Conservation (phyloP, 225 moss, liverwort and hornwort species). For the Antitrichia curtipendula region DNA sequence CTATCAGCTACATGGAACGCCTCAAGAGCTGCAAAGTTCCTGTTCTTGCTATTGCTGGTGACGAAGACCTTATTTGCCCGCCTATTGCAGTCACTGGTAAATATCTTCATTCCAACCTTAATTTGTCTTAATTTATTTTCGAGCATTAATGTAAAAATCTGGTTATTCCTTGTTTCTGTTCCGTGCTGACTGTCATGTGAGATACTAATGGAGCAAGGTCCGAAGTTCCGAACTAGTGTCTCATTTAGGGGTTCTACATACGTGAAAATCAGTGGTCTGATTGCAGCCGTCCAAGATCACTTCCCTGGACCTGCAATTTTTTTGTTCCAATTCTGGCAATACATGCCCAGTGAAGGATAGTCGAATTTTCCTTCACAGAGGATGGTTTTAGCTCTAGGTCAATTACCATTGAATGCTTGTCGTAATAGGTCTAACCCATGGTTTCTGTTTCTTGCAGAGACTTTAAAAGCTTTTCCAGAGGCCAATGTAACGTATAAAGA, state of each 20-base stretch:
- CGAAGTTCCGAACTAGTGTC: not conserved
- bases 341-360: not conserved
- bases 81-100: slow-evolving; percentile 70
- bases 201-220: not conserved
- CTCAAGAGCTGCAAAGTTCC: slow-evolving; percentile 65
- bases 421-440: not conserved
- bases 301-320: not conserved
- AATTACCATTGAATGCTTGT: not conserved
- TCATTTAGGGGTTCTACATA: not conserved
- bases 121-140: not conserved
- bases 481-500: slow-evolving; percentile 47
- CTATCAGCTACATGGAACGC: slow-evolving; percentile 69
- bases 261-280: not conserved
- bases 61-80: slow-evolving; percentile 85
- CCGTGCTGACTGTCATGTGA: not conserved
- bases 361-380: not conserved
- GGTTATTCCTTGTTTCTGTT: not conserved
- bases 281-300: not conserved
- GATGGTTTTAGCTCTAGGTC: not conserved
- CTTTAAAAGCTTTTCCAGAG: slow-evolving; percentile 52
- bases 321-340: not conserved
- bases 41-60: slow-evolving; percentile 79
- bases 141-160: not conserved
- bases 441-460: slow-evolving; percentile 46
- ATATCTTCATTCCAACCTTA: not conserved